Conservation (phyloP, 2,329 filamentous ascomycete genomes). For the Cladosporium cucumerinum region DNA sequence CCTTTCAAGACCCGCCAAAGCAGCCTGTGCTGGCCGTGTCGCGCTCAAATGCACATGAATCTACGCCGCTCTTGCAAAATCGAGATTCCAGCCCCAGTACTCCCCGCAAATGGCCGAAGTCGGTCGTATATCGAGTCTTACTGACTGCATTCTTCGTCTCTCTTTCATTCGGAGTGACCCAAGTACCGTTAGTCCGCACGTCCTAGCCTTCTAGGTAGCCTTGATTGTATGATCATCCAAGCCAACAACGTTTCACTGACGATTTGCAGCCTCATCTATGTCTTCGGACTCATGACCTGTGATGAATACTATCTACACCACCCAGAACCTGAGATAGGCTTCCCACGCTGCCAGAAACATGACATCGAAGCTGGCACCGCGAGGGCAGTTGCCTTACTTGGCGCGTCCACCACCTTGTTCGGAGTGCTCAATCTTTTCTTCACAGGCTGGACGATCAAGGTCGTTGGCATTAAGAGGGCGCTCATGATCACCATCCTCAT, state of each 20-base stretch:
- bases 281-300: slow-evolving; percentile 70
- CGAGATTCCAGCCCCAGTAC: not conserved
- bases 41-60: not conserved
- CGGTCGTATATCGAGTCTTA: slow-evolving; percentile 47
- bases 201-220: not conserved
- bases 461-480: slow-evolving; percentile 60
- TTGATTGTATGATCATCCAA: not conserved
- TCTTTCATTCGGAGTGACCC: slow-evolving; percentile 49
- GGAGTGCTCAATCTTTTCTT: slow-evolving; percentile 66
- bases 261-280: slow-evolving; percentile 50
- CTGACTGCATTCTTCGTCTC: slow-evolving; percentile 60
- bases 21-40: not conserved
- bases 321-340: slow-evolving; percentile 44
- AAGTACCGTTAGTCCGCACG: slow-evolving; percentile 38
- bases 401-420: slow-evolving; percentile 65
- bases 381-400: slow-evolving; percentile 60
- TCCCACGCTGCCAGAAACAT: slow-evolving; percentile 53
- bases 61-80: slow-evolving; percentile 7
- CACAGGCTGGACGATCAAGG: slow-evolving; percentile 64
- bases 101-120: slow-evolving; percentile 25
- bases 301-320: slow-evolving; percentile 64
- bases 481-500: slow-evolving; percentile 62
- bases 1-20: not conserved
- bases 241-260: not conserved
- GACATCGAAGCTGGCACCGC: slow-evolving; percentile 65